A percentile compares a stretch with the other conserved stretches of the same genome.
phyloP scores from a whole-genome alignment of 78 protist genomes.

The Pigoraptor vietnamica region DNA sequence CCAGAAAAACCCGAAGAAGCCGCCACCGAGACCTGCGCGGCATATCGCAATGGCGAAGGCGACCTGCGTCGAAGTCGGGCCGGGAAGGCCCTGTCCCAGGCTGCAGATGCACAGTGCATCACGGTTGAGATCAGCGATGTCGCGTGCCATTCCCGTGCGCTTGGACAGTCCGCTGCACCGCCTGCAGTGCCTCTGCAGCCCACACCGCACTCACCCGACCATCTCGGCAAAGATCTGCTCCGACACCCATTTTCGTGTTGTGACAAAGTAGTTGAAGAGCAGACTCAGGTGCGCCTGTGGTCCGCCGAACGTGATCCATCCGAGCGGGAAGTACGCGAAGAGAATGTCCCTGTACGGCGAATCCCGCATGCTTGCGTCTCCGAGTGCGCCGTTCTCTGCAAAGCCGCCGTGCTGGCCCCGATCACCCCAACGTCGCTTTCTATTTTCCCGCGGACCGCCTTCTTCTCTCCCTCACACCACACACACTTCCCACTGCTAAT shows the following conservation, averaged over 20 bases:
- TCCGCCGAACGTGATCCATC: neutral
- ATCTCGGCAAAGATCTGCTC: neutral
- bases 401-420: neutral
- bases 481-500: too few relatives aligned
- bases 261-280: neutral
- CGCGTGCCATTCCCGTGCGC: too few relatives aligned
- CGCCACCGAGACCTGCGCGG: neutral
- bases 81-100: neutral
- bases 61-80: neutral
- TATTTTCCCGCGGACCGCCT: too few relatives aligned
- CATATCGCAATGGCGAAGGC: neutral
- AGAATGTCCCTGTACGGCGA: neutral
- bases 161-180: too few relatives aligned
- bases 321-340: neutral
- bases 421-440: too few relatives aligned
- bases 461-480: too few relatives aligned
- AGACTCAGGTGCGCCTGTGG: neutral
- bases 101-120: neutral
- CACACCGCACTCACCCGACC: neutral
- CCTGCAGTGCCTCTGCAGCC: too few relatives aligned
- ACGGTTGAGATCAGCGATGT: too few relatives aligned
- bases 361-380: too few relatives aligned
- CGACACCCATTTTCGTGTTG: neutral
- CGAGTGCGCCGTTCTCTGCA: neutral
- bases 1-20: neutral